Percentiles rank a stretch among this genome's conserved stretches.
Evolutionary conservation across 2,329 filamentous ascomycete species (phyloP).

Genomic region (Chrysoporthe austroafricana): DNA sequence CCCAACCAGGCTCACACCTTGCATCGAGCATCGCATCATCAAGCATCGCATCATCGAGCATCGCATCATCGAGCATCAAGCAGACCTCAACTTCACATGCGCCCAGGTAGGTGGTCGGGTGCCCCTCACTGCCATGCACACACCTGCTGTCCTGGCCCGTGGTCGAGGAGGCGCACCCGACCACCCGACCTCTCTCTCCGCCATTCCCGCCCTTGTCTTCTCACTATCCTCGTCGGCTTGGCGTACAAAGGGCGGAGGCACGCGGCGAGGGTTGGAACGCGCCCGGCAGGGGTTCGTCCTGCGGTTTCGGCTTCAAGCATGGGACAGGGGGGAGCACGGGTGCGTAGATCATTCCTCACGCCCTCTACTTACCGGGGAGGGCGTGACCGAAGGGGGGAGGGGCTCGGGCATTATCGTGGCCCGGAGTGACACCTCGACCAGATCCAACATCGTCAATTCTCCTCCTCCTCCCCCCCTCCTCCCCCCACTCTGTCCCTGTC

Average conservation of each 20-base stretch:
- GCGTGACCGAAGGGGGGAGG: too few relatives aligned
- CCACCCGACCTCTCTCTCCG: neutral
- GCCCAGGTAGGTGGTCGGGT: neutral
- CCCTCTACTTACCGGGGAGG: neutral
- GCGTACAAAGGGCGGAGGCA: neutral
- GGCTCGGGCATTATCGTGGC: neutral
- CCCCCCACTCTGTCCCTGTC: neutral
- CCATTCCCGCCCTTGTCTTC: neutral
- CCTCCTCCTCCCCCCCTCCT: too few relatives aligned
- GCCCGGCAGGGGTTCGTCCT: neutral
- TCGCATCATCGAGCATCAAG: too few relatives aligned
- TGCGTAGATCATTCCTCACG: neutral
- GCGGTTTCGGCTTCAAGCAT: neutral
- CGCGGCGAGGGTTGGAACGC: neutral
- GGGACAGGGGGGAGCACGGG: neutral
- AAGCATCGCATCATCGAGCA: too few relatives aligned
- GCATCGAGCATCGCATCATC: too few relatives aligned
- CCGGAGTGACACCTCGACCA: neutral
- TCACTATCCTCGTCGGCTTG: neutral
- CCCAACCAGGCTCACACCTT: too few relatives aligned
- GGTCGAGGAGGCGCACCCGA: neutral
- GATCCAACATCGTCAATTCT: neutral
- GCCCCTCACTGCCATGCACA: neutral
- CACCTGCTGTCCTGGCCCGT: neutral
- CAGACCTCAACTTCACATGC: neutral